Base-by-base conservation (phyloP, 1,284 basidiomycete species). In the Fomitopsis betulina region DNA sequence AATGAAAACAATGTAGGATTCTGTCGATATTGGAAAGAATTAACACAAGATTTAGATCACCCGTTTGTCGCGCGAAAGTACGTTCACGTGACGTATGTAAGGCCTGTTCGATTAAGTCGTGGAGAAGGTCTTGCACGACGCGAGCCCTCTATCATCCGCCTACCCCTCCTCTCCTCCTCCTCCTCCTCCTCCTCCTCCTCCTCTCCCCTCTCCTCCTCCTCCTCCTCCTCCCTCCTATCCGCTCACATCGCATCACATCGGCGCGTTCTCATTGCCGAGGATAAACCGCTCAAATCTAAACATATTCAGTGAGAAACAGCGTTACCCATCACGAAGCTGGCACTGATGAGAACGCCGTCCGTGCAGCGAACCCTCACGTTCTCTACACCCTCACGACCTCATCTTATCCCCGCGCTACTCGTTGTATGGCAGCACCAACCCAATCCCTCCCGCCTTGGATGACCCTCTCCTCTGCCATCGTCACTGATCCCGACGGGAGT, bases 391-490 rank as follows among this genome's bases (percentile, higher is more conserved):
- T 37, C 30, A 67, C 66, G 60, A 67, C 56, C 57, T 64, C 61
- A 56, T 60, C 53, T 62, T 53, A 58, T 39, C 64, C 13, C 21
- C 56, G 25, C 25, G 45, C 45, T 47, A 25, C 47, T 25, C 58
- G 56, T 51, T 55, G 53, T 58, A 86, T 85, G 84, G 70, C 80
- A 61, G 79, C 79, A 65, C 83, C 79, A 25, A 79, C 83, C 8
- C 87, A 89, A 68, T 70, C 76, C 60, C 76, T 82, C 52, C 87
- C 87, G 47, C 75, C 86, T 35, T 89, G 87, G 87, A 72, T 88
- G 62, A 82, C 85, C 2, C 75, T 81, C 23, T 75, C 80, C 30
- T 74, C 77, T 25, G 74, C 80, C 15, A 69, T 81, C 42, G 66
- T 82, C 54, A 83, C 82, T 8, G 74, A 82, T 66, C 71, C 75